These are phyloP conservation scores for Stagonosporopsis rhizophila DNA, from an alignment of 2,329 filamentous ascomycete genomes.

Conservation along the genomic window DNA sequence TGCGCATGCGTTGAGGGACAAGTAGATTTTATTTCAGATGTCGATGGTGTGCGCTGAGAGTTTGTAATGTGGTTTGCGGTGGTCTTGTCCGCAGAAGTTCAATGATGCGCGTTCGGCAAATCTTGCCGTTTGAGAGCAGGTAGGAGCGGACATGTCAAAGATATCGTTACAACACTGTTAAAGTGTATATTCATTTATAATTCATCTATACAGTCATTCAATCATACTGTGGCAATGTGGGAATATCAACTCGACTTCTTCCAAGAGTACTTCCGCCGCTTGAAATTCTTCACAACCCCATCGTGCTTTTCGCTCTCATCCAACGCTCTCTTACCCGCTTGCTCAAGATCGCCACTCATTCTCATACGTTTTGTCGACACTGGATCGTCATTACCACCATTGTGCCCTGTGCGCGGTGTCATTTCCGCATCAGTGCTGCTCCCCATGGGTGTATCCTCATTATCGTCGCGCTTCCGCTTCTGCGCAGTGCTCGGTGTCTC, in stretches of 20 bases:
- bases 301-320: slow-evolving; percentile 5
- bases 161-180: background rate
- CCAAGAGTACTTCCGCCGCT: slow-evolving; percentile 25
- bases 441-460: slow-evolving; percentile 30
- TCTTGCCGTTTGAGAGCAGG: slow-evolving; percentile 23
- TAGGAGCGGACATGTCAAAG: background rate
- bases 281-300: slow-evolving; percentile 19
- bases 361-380: slow-evolving; percentile 38
- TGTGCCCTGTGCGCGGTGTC: slow-evolving; percentile 21
- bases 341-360: slow-evolving; percentile 35
- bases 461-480: slow-evolving; percentile 42
- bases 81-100: slow-evolving; percentile 30
- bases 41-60: background rate
- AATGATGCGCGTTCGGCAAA: slow-evolving; percentile 43
- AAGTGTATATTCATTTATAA: background rate
- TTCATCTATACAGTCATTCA: background rate
- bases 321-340: slow-evolving; percentile 25
- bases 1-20: slow-evolving; percentile 7
- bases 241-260: background rate
- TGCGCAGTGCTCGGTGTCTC: slow-evolving; percentile 43
- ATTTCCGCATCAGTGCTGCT: slow-evolving; percentile 26
- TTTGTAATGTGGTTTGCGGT: background rate
- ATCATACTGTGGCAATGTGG: background rate
- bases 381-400: slow-evolving; percentile 16
- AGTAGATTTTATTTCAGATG: background rate